A percentile compares a stretch with the other conserved stretches of the same genome.
These are phyloP conservation scores for Coprinopsis marcescibilis DNA, from an alignment of 768 basidiomycete genomes.

Conservation along the genomic window DNA sequence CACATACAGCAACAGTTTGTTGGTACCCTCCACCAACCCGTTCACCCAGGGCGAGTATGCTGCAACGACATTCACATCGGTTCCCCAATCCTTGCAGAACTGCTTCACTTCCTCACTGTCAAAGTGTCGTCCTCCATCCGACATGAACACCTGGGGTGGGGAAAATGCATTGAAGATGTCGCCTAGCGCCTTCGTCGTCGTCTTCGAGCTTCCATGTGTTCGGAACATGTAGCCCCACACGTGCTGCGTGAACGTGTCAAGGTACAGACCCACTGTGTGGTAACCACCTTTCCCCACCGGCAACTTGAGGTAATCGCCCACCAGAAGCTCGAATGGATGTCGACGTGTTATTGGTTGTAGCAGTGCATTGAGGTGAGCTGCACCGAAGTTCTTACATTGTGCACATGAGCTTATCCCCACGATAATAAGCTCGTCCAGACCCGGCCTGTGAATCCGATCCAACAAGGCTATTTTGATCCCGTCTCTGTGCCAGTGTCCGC, in stretches of 20 bases:
- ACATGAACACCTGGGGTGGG: constrained; percentile 28
- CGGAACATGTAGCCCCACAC: constrained; percentile 27
- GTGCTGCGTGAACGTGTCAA: constrained; percentile 26
- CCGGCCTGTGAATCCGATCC: constrained; percentile 23
- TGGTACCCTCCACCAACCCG: constrained; percentile 21
- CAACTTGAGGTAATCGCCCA: constrained; percentile 29
- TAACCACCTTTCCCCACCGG: constrained; percentile 27
- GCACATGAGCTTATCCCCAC: constrained; percentile 21
- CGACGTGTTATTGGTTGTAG: constrained; percentile 29
- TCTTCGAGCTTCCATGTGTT: constrained; percentile 20
- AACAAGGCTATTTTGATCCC: constrained; percentile 23
- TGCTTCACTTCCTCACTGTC: constrained; percentile 24
- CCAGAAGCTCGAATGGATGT: constrained; percentile 34
- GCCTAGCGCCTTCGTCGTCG: constrained; percentile 16
- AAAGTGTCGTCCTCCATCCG: constrained; percentile 33
- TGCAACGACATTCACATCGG: constrained; percentile 16
- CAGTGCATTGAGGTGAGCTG: constrained; percentile 25
- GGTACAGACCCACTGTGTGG: constrained; percentile 21
- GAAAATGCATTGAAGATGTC: constrained; percentile 20
- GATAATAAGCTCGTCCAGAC: constrained; percentile 21
- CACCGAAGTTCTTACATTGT: constrained; percentile 26
- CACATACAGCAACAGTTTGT: constrained; percentile 22
- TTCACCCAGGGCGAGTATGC: constrained; percentile 39
- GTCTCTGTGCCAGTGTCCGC: constrained; percentile 31
- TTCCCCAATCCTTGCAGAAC: constrained; percentile 19